A percentile compares a stretch with the other conserved stretches of the same genome.
phyloP scores from a whole-genome alignment of 2,329 filamentous ascomycete species.

The Hypoxylon sp. region DNA sequence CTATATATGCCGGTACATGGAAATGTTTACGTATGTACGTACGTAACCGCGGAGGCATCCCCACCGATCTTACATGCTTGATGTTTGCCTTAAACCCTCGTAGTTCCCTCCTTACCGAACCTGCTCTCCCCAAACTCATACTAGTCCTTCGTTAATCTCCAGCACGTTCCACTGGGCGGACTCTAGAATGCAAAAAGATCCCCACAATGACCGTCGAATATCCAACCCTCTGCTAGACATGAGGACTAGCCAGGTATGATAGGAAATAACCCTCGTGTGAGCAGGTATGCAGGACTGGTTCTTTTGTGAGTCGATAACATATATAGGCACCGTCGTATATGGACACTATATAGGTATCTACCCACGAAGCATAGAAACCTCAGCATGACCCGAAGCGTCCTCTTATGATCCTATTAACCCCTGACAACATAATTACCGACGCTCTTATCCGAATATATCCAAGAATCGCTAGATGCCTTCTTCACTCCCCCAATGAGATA shows the following conservation, averaged over 20 bases:
- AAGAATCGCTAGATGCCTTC: neutral
- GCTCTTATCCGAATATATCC: neutral
- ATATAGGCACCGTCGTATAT: neutral
- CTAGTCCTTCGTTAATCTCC: neutral
- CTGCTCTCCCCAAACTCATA: neutral
- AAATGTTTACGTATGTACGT: neutral
- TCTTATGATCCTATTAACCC: neutral
- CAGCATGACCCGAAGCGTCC: neutral
- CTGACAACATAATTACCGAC: neutral
- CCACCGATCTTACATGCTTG: neutral
- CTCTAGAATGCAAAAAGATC: neutral
- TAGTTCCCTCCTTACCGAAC: neutral
- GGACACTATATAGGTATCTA: neutral
- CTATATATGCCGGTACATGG: neutral
- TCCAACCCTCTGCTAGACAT: neutral
- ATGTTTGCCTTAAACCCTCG: slow-evolving; percentile 1
- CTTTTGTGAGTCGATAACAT: neutral
- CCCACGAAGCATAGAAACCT: neutral
- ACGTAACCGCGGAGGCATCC: slow-evolving; percentile 1
- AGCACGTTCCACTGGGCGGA: neutral
- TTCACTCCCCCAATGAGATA: neutral
- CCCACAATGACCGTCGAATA: neutral
- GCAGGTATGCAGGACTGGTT: neutral
- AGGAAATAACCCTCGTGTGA: neutral
- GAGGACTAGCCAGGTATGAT: neutral